phyloP scores from a whole-genome alignment of 1,284 basidiomycete species.

The Ustilago bromivora region DNA sequence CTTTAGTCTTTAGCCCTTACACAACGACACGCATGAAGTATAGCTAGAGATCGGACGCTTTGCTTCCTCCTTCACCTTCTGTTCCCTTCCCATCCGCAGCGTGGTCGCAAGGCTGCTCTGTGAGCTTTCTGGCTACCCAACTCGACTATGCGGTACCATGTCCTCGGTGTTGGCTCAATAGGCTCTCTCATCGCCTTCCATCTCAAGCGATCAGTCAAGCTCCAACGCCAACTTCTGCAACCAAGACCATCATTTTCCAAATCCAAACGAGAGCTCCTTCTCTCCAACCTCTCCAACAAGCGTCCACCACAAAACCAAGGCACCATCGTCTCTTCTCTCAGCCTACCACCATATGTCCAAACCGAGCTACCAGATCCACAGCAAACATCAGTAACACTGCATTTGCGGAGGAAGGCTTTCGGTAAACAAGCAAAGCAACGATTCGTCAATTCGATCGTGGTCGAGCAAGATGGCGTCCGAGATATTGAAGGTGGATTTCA shows the following conservation, averaged over 20 bases:
- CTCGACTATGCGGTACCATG: constrained; percentile 63
- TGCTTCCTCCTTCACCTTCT: not conserved
- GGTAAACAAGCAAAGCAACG: constrained; percentile 26
- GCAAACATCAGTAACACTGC: constrained; percentile 53
- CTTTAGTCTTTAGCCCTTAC: not conserved
- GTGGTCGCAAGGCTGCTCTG: not conserved
- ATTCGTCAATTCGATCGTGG: constrained; percentile 32
- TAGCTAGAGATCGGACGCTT: not conserved
- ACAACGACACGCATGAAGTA: constrained; percentile 2
- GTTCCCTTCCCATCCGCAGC: not conserved
- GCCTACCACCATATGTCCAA: constrained; percentile 46
- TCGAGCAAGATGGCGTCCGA: constrained; percentile 56
- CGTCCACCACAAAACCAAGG: constrained; percentile 23
- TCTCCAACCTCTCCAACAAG: constrained; percentile 50
- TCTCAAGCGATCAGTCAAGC: constrained; percentile 52
- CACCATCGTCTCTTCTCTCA: constrained; percentile 45
- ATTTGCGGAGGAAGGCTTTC: constrained; percentile 47
- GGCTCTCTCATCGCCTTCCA: constrained; percentile 67
- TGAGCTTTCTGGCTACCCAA: not conserved
- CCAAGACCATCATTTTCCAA: constrained; percentile 33
- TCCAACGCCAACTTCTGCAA: constrained; percentile 40
- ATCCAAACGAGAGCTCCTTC: constrained; percentile 32
- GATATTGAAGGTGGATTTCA: constrained; percentile 51
- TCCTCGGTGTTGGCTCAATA: constrained; percentile 66
- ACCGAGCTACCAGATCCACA: constrained; percentile 44